Conservation (phyloP, 371 early-diverging fungal species). For the Mucor velutinosus region DNA sequence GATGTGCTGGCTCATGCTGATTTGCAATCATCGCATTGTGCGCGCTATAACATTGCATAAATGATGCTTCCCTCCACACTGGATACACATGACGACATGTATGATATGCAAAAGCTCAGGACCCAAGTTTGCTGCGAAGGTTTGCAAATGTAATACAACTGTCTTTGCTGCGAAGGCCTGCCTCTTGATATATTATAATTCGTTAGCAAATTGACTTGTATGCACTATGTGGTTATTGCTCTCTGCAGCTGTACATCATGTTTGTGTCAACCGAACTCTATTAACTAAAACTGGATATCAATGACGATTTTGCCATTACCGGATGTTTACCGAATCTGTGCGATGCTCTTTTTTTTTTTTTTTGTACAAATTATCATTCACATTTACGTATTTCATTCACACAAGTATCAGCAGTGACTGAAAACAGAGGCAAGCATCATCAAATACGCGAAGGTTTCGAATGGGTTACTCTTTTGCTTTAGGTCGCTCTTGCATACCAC, state of each 20-base stretch:
- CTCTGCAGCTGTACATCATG: neutral
- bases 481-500: neutral
- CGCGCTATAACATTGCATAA: too few relatives aligned
- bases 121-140: too few relatives aligned
- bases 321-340: neutral
- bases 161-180: too few relatives aligned
- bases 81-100: too few relatives aligned
- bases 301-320: neutral
- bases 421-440: neutral
- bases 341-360: neutral
- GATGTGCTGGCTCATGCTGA: too few relatives aligned
- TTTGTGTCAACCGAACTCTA: neutral
- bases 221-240: neutral
- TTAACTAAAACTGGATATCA: neutral
- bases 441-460: neutral
- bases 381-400: neutral
- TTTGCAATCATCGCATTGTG: too few relatives aligned
- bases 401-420: neutral
- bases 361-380: neutral
- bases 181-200: too few relatives aligned
- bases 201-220: too few relatives aligned
- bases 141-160: too few relatives aligned
- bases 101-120: too few relatives aligned
- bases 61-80: too few relatives aligned
- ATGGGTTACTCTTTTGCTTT: neutral